Conservation (phyloP, 176 grass and related monocot species). For the Coix lacrymajobi region DNA sequence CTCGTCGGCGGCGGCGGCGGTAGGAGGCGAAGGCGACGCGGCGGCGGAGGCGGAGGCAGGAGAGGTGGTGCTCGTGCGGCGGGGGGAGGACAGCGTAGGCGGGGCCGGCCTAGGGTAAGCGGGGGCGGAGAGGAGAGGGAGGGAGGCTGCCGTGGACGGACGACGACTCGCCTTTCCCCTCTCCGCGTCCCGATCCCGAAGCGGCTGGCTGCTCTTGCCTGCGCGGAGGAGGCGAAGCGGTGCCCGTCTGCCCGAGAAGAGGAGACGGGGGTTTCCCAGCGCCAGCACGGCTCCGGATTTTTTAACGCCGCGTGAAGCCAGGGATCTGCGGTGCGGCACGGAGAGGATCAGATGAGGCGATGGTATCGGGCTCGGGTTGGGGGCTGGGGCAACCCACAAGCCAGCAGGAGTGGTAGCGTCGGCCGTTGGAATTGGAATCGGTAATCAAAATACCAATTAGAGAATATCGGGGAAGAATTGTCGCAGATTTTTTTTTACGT, state of each 20-base stretch:
- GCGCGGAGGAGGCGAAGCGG: slow-evolving; percentile 33
- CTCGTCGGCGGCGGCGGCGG: not conserved
- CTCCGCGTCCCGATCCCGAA: slow-evolving; percentile 60
- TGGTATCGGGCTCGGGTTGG: not conserved
- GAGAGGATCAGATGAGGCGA: not conserved
- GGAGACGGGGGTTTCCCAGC: slow-evolving; percentile 4
- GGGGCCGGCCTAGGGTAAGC: not conserved
- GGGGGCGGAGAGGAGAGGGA: slow-evolving; percentile 34
- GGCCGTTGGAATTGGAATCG: not conserved
- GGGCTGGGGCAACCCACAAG: too few relatives aligned
- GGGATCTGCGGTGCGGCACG: not conserved
- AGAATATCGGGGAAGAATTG: too few relatives aligned
- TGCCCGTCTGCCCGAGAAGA: slow-evolving; percentile 20
- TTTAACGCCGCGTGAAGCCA: slow-evolving; percentile 25
- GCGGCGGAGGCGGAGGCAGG: not conserved
- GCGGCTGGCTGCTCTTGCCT: slow-evolving; percentile 23
- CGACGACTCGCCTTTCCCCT: slow-evolving; percentile 39
- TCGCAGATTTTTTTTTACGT: too few relatives aligned
- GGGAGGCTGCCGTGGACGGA: slow-evolving; percentile 25
- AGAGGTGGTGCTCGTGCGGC: slow-evolving; percentile 39
- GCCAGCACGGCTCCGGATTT: slow-evolving; percentile 42
- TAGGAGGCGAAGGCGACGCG: not conserved
- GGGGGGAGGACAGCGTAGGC: not conserved
- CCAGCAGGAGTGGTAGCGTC: not conserved
- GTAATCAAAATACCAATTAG: too few relatives aligned